Evolutionary conservation across 108 stramenopile genomes (phyloP).

Genomic region (Stephanodiscus triporus): DNA sequence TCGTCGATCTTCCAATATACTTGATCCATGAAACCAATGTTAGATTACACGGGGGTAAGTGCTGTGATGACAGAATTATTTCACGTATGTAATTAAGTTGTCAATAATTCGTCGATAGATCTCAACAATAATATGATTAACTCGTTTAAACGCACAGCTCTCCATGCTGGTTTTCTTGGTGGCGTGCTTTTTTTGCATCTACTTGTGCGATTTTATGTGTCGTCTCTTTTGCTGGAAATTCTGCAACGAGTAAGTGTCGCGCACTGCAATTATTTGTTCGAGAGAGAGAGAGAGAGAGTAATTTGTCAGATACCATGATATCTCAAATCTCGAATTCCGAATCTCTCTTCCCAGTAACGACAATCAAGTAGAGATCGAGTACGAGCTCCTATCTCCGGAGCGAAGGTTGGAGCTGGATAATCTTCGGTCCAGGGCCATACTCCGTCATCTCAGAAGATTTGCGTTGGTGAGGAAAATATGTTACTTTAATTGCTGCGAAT

Average conservation of each 20-base stretch:
- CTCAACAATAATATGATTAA: not conserved
- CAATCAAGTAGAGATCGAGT: not conserved
- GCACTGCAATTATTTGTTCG: no score
- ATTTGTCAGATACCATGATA: no score
- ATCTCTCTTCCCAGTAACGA: no score
- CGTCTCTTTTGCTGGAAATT: not conserved
- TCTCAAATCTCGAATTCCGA: not conserved
- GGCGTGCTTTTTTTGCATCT: not conserved
- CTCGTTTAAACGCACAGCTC: not conserved
- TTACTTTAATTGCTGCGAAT: not conserved
- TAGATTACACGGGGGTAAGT: no score
- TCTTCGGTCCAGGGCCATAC: constrained; percentile 11
- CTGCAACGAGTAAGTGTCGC: not conserved
- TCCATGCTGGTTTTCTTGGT: not conserved
- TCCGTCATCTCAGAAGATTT: constrained; percentile 15
- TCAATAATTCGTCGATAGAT: not conserved
- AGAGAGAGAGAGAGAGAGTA: no score
- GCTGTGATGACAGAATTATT: no score
- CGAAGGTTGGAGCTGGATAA: constrained; percentile 35
- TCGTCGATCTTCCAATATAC: no score
- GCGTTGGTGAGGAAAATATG: constrained; percentile 16
- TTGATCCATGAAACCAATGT: no score
- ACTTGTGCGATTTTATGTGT: not conserved
- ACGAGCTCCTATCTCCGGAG: constrained; percentile 9
- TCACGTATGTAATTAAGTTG: not conserved